Conservation (phyloP, 1,284 basidiomycete genomes). For the Boletus smithii region DNA sequence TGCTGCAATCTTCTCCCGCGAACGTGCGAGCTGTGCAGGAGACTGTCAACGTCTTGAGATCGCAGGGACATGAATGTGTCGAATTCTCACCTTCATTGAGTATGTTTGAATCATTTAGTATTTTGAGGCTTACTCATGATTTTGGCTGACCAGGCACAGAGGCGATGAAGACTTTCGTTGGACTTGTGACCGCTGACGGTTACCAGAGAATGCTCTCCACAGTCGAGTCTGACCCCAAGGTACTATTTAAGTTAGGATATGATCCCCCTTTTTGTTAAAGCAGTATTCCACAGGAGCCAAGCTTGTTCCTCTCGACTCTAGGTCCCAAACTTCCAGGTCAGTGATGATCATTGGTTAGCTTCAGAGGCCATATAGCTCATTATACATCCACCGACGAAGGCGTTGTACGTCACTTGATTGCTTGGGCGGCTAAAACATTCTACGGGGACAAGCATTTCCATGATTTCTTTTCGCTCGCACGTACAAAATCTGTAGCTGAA, state of each 20-base stretch:
- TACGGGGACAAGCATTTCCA: slow-evolving; percentile 59
- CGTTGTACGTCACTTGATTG: slow-evolving; percentile 47
- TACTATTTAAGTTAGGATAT: slow-evolving; percentile 17
- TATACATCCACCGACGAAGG: slow-evolving; percentile 31
- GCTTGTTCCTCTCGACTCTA: slow-evolving; percentile 55
- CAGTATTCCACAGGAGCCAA: slow-evolving; percentile 43
- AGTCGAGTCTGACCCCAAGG: slow-evolving; percentile 69
- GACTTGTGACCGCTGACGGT: slow-evolving; percentile 71
- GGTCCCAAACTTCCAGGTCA: slow-evolving; percentile 61
- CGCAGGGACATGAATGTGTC: slow-evolving; percentile 75
- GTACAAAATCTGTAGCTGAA: slow-evolving; percentile 54
- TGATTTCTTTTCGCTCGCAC: slow-evolving; percentile 41
- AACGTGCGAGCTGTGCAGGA: slow-evolving; percentile 77
- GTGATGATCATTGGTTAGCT: background rate
- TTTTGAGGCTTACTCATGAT: background rate
- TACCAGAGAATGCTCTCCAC: slow-evolving; percentile 68
- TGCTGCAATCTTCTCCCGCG: slow-evolving; percentile 74
- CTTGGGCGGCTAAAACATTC: slow-evolving; percentile 48
- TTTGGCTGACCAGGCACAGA: slow-evolving; percentile 39
- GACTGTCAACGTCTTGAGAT: slow-evolving; percentile 63
- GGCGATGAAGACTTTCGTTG: slow-evolving; percentile 63
- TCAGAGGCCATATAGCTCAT: background rate
- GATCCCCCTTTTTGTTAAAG: background rate
- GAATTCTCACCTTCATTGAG: slow-evolving; percentile 56
- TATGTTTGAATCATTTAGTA: slow-evolving; percentile 27